Percentiles rank a stretch among this genome's conserved stretches.
Evolutionary conservation across 306 rosid species (phyloP).

Genomic region (Cucurbita pepo): DNA sequence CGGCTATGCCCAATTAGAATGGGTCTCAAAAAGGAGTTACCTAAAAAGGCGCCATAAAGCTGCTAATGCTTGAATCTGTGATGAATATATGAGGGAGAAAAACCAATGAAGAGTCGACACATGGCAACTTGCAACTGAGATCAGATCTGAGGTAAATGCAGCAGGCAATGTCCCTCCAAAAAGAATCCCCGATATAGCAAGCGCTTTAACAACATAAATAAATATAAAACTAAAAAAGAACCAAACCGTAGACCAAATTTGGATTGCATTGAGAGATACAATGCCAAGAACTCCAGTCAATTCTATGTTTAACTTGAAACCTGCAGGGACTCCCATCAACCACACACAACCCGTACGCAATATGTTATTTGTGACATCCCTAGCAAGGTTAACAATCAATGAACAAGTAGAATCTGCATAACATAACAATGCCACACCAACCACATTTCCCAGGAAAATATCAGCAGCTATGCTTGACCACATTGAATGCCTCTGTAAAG

Average conservation of each 20-base stretch:
- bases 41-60: slow-evolving; percentile 96
- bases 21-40: slow-evolving; percentile 14
- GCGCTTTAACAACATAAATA: slow-evolving; percentile 41
- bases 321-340: slow-evolving; percentile 97
- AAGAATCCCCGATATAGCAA: slow-evolving; percentile 60
- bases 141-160: slow-evolving; percentile 55
- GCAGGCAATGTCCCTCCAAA: slow-evolving; percentile 71
- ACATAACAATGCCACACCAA: slow-evolving; percentile 57
- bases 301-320: slow-evolving; percentile 86
- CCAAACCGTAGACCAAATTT: slow-evolving; percentile 92
- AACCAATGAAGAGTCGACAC: slow-evolving; percentile 74
- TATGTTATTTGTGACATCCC: slow-evolving; percentile 47
- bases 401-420: slow-evolving; percentile 35
- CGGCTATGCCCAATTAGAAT: not conserved
- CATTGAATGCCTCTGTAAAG: slow-evolving; percentile 66
- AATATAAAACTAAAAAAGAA: slow-evolving; percentile 42
- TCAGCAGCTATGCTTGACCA: slow-evolving; percentile 76
- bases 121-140: slow-evolving; percentile 48
- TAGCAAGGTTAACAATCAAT: slow-evolving; percentile 39
- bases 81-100: slow-evolving; percentile 71
- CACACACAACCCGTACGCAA: slow-evolving; percentile 89
- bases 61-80: slow-evolving; percentile 74
- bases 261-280: slow-evolving; percentile 73
- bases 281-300: slow-evolving; percentile 73
- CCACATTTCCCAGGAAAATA: slow-evolving; percentile 61